These are phyloP conservation scores for Ustilago shanxiensis DNA, from an alignment of 1,284 basidiomycete species.

Conservation along the genomic window DNA sequence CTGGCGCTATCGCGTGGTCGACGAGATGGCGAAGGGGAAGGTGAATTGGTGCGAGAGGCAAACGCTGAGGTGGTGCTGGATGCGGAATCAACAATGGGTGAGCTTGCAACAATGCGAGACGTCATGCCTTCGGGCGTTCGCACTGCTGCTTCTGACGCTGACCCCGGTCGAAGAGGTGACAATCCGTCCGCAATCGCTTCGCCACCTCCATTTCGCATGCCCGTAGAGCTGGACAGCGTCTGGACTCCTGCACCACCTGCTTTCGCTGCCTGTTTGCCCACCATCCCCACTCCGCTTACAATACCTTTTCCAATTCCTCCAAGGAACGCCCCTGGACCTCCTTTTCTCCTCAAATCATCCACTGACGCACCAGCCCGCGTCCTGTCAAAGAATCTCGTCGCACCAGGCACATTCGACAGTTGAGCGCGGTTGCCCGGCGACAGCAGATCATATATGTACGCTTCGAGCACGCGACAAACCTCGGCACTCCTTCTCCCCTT, in stretches of 20 bases:
- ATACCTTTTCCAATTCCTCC: slow-evolving; percentile 58
- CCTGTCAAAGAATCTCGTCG: slow-evolving; percentile 63
- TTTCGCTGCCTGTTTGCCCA: slow-evolving; percentile 58
- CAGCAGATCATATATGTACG: slow-evolving; percentile 57
- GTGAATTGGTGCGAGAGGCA: slow-evolving; percentile 44
- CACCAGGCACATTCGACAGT: slow-evolving; percentile 28
- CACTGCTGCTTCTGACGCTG: not conserved
- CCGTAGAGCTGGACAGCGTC: slow-evolving; percentile 19
- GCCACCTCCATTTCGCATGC: not conserved
- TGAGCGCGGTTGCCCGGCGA: slow-evolving; percentile 28
- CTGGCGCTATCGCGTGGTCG: slow-evolving; percentile 5
- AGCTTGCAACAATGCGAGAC: slow-evolving; percentile 7
- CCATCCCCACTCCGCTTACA: slow-evolving; percentile 58
- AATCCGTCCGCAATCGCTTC: not conserved
- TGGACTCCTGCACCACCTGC: slow-evolving; percentile 36
- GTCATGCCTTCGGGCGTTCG: slow-evolving; percentile 12
- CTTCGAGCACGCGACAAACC: slow-evolving; percentile 51
- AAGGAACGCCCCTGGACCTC: slow-evolving; percentile 36
- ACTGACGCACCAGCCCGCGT: slow-evolving; percentile 56
- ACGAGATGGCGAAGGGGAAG: slow-evolving; percentile 32
- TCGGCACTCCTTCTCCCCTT: slow-evolving; percentile 51
- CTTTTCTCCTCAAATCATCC: slow-evolving; percentile 34
- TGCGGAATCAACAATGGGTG: slow-evolving; percentile 26
- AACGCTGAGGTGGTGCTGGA: slow-evolving; percentile 35
- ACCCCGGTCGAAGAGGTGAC: slow-evolving; percentile 12